Evolutionary conservation across 306 rosid species (phyloP).

Genomic region (Cicer bijugum): DNA sequence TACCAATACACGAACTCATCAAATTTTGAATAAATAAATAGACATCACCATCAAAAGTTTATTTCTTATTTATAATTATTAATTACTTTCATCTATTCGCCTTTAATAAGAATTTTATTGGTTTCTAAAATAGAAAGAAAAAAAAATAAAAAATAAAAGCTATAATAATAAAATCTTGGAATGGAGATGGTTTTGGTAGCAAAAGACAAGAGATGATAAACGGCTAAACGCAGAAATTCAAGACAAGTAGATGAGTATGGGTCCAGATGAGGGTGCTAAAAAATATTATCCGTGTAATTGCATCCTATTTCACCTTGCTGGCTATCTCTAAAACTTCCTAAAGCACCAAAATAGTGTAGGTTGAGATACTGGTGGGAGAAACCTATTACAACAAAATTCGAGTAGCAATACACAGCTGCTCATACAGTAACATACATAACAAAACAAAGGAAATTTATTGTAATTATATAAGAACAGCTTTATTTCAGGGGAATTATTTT

Average conservation of each 20-base stretch:
- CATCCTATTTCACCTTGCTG: conserved; percentile 21
- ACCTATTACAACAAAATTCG: background rate
- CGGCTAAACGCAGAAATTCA: conserved; percentile 23
- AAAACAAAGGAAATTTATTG: background rate
- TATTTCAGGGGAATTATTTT: background rate
- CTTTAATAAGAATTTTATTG: conserved; percentile 3
- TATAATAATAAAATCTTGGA: conserved; percentile 1
- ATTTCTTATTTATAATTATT: conserved; percentile 5
- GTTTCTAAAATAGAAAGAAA: conserved; percentile 2
- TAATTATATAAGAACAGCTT: conserved; percentile 2
- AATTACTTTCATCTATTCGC: background rate
- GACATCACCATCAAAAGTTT: conserved; percentile 3
- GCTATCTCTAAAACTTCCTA: conserved; percentile 32
- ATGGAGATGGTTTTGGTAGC: conserved; percentile 30
- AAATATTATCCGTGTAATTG: conserved; percentile 15
- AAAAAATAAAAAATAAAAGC: background rate
- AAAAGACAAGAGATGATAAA: conserved; percentile 28
- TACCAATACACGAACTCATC: conserved; percentile 19
- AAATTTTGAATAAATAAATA: conserved; percentile 33
- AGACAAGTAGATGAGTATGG: conserved; percentile 12
- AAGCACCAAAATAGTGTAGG: conserved; percentile 26
- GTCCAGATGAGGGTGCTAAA: conserved; percentile 20
- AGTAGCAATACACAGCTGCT: background rate
- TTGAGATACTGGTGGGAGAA: conserved; percentile 26
- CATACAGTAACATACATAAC: conserved; percentile 2